Base-by-base conservation (phyloP, 2,329 filamentous ascomycete genomes). In the Aciculosporium take region DNA sequence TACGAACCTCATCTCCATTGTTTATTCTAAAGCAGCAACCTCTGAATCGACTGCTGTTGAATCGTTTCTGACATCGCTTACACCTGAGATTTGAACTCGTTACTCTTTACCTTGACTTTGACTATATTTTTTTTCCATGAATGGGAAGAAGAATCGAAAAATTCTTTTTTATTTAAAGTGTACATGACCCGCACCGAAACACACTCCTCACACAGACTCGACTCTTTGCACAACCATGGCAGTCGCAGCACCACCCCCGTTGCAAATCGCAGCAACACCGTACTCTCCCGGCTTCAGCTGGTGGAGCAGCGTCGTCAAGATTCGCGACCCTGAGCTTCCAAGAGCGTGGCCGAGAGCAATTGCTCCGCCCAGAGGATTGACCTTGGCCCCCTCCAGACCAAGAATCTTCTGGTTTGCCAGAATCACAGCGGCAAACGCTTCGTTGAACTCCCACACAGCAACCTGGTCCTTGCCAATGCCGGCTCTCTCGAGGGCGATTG, bases 371-470 rank as follows among this genome's bases (percentile, higher is more conserved):
- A 93, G 72, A 36, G 81, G 81, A 61, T 96, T 95, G 33, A 95
- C 84, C 28, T 76, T 81, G 31, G 84, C 84, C 36, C 74, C 71
- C 48, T 88, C 74, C 2, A 95, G 74, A 33, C 82, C 84, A 27
- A 94, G 74, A 47, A 93, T 87, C 80, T 94, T 88, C 54, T 85
- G 81, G 56, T 96, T 95, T 32, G 89, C 88, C 58, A 91, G 87
- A 61, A 95, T 91, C 24, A 95, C 88, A 4, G 84, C 85, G 23
- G 91, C 89, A 58, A 98, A 98, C 0, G 91, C 91, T 66, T 98
- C 91, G 61, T 98, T 98, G 63, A 98, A 94, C 61, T 96, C 91
- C 89, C 91, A 96, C 18, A 95, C 68, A 5, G 89, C 80, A 35
- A 98, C 86, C 60, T 96, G 84, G 36, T 93, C 82, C 63, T 88